Evolutionary conservation across 2,329 filamentous ascomycete species (phyloP), one percentile per base, ranked within the genome.

Genomic region (Monilinia laxa): DNA sequence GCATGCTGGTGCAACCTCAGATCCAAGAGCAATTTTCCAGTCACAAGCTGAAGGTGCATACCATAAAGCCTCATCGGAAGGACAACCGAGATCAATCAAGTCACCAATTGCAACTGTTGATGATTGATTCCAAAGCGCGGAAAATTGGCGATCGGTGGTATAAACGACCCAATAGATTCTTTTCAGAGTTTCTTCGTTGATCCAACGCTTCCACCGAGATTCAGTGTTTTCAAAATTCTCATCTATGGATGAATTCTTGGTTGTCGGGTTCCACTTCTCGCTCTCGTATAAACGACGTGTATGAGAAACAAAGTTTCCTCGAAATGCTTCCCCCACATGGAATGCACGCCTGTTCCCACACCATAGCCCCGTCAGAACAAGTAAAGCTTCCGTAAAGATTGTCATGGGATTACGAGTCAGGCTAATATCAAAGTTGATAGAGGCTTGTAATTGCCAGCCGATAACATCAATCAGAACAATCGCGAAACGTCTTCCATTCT

Each of bases 21-120:
- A 68, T 4, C 71, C 72, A 18, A 74, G 67, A 9, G 72, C 54
- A 47, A 71, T 67, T 47, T 71, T 71, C 71, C 72, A 74, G 35
- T 71, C 62, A 16, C 68, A 55, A 20, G 72, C 71, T 20, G 71
- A 72, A 16, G 69, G 56, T 6, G 71, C 71, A 20, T 23, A 64
- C 72, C 72, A 74, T 51, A 72, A 73, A n/a, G 69, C 68, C 23
- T 74, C 71, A 35, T 74, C 71, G 40, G 71, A 73, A 45, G 72
- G 72, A 57, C 71, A 73, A 6, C 66, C 64, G 18, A 74, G 47
- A 60, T 70, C 47, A 35, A 68, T 68, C 20, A 74, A 62, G 45
- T 74, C 71, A 11, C 70, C 68, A n/a, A 71, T 62, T 14, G 71
- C 69, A 16, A 73, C 71, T 14, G 71, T 70, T 16, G 68, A 66